Base-by-base conservation (phyloP, 257 asterid genomes). In the Solanum chiquidenum region DNA sequence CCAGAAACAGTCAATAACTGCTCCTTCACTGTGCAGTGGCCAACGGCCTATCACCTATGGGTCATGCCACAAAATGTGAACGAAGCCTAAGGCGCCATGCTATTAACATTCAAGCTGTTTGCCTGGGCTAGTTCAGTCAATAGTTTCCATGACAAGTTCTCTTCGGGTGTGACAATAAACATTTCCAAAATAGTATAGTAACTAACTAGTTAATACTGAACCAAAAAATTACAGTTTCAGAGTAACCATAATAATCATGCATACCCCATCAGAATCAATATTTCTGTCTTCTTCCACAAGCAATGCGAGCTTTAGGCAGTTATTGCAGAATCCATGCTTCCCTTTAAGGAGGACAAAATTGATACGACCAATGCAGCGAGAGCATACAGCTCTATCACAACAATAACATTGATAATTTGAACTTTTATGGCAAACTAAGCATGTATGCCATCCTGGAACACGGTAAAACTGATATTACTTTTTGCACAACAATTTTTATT, bases 261-360 rank as follows among this genome's bases (percentile, higher is more conserved):
- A 83, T 95, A 97, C 99, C 98, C 98, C 98, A 35, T 94, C 96
- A 69, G 98, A 95, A 88, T 95, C 95, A 72, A 83, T 87, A 89
- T 91, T 90, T 91, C 7, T 87, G 55, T 86, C 86, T 37, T 92
- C 98, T 88, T 95, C 98, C 71, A 97, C 91, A 86, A 97, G 94
- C 83, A 93, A 69, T 25, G 91, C 98, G 69, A 95, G 95, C 86
- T 90, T 85, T 87, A 93, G 91, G 92, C 99, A 97, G 62, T 6
- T 6, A 21, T 84, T 23, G 91, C 99, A 97, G 90, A 97, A 95
- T 34, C 99, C 99, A 86, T 87, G 77, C 74, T 90, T 86, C 77
- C 92, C 95, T 91, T 92, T 95, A 83, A 95, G 89, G 58, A 18
- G 91, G 33, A 82, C 86, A 89, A 95, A 91, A 16, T 87, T 89